Evolutionary conservation across 2,329 filamentous ascomycete genomes (phyloP), one percentile per base, ranked within the genome.

Genomic region (Phaeosphaeriaceae sp.): DNA sequence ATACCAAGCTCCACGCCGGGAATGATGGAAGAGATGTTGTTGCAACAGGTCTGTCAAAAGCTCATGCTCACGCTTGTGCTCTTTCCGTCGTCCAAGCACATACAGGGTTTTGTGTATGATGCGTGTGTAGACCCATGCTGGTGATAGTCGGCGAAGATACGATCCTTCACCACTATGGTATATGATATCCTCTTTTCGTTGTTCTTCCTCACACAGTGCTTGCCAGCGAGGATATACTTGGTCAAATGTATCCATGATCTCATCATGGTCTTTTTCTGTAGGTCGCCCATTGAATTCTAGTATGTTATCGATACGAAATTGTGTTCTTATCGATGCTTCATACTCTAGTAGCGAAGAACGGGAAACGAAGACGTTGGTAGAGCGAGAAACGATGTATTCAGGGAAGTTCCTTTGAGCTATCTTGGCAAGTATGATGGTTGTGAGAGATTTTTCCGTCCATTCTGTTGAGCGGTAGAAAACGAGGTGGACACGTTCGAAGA

Each of bases 391-490:
- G 17, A 97, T 83, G 66, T 96, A 99, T 3, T 88, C 80, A 0
- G 93, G 92, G 58, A 97, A 99, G 68, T 92, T 94, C 29, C 90
- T 83, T 35, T 86, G 83, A 2, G 92, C 90, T 48, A 96, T 96
- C 56, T 93, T 92, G 6, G 94, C 90, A 4, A 99, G 81, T 36
- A 99, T 96, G 45, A 97, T 93, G 0, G 92, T 93, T 1, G 91
- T 97, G 12, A 99, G 78, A 1, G 93, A 97, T 71, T 96, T 97
- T 64, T 97, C 93, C 0, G 92, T 96, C 94, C 94, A 99, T 70
- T 96, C 90, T 0, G 91, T 95, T 8, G 92, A 97, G 50, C 93
- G 83, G 72, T 97, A 97, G 71, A 97, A 99, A 21, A 99, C 92
- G 2, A 99, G 77, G 74, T 97, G 94, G 0, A 97, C 92, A 20